phyloP scores from a whole-genome alignment of 208 protist genomes.

The Acanthamoeba lenticulata region DNA sequence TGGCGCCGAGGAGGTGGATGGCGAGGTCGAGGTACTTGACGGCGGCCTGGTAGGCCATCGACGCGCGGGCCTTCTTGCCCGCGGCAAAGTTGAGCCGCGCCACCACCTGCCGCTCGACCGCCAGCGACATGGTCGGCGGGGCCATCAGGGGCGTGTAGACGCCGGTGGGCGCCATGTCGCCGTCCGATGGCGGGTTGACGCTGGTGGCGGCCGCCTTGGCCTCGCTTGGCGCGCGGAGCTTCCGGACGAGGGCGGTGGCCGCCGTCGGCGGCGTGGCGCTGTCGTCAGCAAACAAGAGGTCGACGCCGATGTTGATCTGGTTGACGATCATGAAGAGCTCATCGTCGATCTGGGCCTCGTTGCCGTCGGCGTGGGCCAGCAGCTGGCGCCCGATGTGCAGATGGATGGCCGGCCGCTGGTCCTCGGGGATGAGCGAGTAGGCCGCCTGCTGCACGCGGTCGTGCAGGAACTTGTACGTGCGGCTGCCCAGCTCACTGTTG shows the following conservation, averaged over 20 bases:
- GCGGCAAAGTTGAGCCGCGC: conserved; percentile 42
- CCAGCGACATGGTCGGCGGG: too few species aligned
- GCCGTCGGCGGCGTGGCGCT: neutral
- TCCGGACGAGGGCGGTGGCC: neutral
- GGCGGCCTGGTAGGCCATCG: conserved; percentile 41
- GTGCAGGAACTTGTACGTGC: neutral
- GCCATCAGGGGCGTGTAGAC: too few species aligned
- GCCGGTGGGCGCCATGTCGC: too few species aligned
- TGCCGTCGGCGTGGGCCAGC: neutral
- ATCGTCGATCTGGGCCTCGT: conserved; percentile 51
- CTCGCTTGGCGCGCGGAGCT: neutral
- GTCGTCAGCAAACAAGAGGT: neutral
- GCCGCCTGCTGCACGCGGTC: conserved; percentile 66
- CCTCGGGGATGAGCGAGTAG: conserved; percentile 54
- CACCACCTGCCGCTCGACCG: neutral
- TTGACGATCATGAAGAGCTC: conserved; percentile 56
- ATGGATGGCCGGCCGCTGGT: conserved; percentile 10
- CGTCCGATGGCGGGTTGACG: neutral
- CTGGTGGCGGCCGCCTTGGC: neutral
- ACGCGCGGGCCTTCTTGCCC: conserved; percentile 30
- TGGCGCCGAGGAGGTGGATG: neutral
- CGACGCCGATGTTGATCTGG: conserved; percentile 47
- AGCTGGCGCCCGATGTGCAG: conserved; percentile 44
- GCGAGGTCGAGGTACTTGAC: conserved; percentile 54
- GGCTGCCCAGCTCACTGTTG: neutral